These are phyloP conservation scores for Aureobasidium zeae DNA, from an alignment of 2,329 filamentous ascomycete species.

Conservation along the genomic window DNA sequence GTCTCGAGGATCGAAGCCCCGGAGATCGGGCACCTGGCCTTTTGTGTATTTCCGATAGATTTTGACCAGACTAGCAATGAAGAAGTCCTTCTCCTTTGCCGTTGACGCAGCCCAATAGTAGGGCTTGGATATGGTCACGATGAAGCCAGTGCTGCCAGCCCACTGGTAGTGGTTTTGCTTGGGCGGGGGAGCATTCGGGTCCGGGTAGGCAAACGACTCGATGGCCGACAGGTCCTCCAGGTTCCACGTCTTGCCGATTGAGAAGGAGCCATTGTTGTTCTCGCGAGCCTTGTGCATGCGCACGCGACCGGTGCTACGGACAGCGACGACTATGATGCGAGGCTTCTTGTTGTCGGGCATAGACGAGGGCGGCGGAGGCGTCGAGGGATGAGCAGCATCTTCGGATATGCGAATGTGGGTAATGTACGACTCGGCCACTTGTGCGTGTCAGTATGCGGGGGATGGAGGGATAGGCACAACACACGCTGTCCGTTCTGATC, in stretches of 20 bases:
- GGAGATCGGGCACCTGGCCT: slow-evolving; percentile 66
- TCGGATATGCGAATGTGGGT: slow-evolving; percentile 90
- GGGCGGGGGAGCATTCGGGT: slow-evolving; percentile 35
- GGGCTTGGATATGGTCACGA: slow-evolving; percentile 80
- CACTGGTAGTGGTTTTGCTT: slow-evolving; percentile 57
- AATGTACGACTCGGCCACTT: slow-evolving; percentile 89
- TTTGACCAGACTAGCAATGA: slow-evolving; percentile 90
- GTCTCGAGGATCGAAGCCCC: slow-evolving; percentile 74
- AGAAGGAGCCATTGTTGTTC: slow-evolving; percentile 87
- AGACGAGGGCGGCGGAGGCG: slow-evolving; percentile 74
- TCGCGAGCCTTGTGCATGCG: slow-evolving; percentile 96
- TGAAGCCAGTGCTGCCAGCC: slow-evolving; percentile 76
- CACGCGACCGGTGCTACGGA: slow-evolving; percentile 83
- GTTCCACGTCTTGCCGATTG: slow-evolving; percentile 97
- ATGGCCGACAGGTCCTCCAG: slow-evolving; percentile 80
- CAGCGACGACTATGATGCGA: slow-evolving; percentile 84
- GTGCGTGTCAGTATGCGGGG: slow-evolving; percentile 3
- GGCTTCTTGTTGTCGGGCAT: slow-evolving; percentile 69
- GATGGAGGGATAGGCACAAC: slow-evolving; percentile 30
- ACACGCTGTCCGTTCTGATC: slow-evolving; percentile 78
- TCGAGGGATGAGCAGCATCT: slow-evolving; percentile 71
- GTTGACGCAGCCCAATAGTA: slow-evolving; percentile 97
- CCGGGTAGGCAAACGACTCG: slow-evolving; percentile 64
- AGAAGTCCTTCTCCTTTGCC: slow-evolving; percentile 96
- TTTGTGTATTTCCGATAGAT: slow-evolving; percentile 96